Conservation (phyloP, 2,329 filamentous ascomycete species). For the Beauveria brongniartii region DNA sequence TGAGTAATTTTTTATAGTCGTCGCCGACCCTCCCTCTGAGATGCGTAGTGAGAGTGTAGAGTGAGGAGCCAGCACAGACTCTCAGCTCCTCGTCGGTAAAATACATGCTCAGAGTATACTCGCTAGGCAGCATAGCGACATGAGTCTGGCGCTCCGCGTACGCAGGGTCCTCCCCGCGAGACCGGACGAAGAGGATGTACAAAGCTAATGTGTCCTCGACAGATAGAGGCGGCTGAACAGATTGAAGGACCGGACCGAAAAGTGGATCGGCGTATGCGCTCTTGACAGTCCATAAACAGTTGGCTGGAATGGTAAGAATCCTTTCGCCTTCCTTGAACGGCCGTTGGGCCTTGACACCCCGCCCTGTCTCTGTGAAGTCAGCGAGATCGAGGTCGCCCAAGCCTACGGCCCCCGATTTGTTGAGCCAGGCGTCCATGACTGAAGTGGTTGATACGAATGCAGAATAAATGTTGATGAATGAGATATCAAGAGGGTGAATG, state of each 20-base stretch:
- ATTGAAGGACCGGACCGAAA: conserved; percentile 24
- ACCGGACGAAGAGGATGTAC: conserved; percentile 27
- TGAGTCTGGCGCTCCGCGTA: conserved; percentile 21
- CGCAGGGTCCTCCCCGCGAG: conserved; percentile 20
- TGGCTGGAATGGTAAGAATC: conserved; percentile 25
- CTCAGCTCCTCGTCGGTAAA: conserved; percentile 25
- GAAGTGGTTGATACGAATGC: too few relatives aligned
- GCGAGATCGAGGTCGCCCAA: conserved; percentile 24
- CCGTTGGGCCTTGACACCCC: conserved; percentile 22
- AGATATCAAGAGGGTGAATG: too few relatives aligned
- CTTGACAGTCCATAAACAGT: conserved; percentile 24
- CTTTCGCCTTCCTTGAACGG: conserved; percentile 25
- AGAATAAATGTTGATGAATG: too few relatives aligned
- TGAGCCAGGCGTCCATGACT: conserved; percentile 26
- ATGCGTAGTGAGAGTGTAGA: conserved; percentile 25
- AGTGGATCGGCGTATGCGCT: conserved; percentile 24
- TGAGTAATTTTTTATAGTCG: conserved; percentile 22
- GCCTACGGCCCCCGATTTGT: conserved; percentile 21
- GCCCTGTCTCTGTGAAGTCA: conserved; percentile 24
- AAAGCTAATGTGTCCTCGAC: conserved; percentile 25
- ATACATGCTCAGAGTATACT: conserved; percentile 27
- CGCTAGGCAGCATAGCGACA: conserved; percentile 22
- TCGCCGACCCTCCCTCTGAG: conserved; percentile 21
- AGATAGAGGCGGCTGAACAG: conserved; percentile 23
- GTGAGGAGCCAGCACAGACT: conserved; percentile 25